Evolutionary conservation across 768 basidiomycete genomes (phyloP).

Genomic region (Pleurotus giganteus): DNA sequence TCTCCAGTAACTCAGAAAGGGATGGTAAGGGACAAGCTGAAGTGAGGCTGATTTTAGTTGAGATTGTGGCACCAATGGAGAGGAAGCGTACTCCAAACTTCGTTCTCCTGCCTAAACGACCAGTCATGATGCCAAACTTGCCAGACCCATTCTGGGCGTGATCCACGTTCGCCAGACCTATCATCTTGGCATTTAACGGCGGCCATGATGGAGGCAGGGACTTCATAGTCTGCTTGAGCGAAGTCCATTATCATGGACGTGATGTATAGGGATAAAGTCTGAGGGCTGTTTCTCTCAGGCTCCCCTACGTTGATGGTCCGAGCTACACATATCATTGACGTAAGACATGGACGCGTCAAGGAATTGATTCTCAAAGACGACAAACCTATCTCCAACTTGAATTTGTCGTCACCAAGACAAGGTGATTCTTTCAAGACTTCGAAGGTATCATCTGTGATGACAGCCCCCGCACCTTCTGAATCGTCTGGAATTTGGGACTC

Average conservation of each 20-base stretch:
- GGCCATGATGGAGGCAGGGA: slow-evolving; percentile 65
- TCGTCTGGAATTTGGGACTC: slow-evolving; percentile 16
- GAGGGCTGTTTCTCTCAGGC: slow-evolving; percentile 25
- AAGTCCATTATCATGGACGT: slow-evolving; percentile 65
- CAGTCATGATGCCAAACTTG: slow-evolving; percentile 69
- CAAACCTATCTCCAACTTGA: slow-evolving; percentile 69
- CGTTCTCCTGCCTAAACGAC: slow-evolving; percentile 66
- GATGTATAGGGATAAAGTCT: slow-evolving; percentile 59
- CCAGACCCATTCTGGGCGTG: slow-evolving; percentile 73
- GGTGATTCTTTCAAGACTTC: slow-evolving; percentile 66
- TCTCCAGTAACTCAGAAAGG: slow-evolving; percentile 58
- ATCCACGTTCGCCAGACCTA: slow-evolving; percentile 57
- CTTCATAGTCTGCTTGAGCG: slow-evolving; percentile 56
- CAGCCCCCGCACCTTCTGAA: slow-evolving; percentile 24
- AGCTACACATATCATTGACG: too few relatives aligned
- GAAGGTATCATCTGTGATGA: slow-evolving; percentile 39
- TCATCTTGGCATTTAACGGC: slow-evolving; percentile 68
- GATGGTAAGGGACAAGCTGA: slow-evolving; percentile 64
- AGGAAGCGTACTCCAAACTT: slow-evolving; percentile 64
- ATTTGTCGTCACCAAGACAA: slow-evolving; percentile 65
- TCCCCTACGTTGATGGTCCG: slow-evolving; percentile 23
- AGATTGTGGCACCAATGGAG: not conserved
- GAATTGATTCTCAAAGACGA: not conserved
- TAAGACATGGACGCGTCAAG: slow-evolving; percentile 1
- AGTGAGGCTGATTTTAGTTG: not conserved